Base-by-base conservation (phyloP, 345 rosid genomes). In the Populus davidiana region DNA sequence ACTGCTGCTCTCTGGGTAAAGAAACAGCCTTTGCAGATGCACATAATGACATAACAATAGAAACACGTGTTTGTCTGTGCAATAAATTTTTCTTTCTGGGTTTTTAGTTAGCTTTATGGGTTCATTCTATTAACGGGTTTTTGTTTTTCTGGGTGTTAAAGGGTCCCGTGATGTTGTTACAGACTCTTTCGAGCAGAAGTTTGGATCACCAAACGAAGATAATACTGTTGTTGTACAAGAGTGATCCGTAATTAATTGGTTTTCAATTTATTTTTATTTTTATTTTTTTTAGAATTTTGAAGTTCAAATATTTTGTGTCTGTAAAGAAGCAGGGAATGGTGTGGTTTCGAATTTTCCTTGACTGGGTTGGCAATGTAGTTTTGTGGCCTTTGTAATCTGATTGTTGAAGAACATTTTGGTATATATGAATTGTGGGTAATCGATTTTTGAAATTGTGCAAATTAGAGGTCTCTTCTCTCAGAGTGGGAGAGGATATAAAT, bases 81-180 rank as follows among this genome's bases (percentile, higher is more conserved):
- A 2, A 9, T 14, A 2, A 9, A 67, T 52, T 18, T 23, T 11
- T 29, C 21, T 79, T 71, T 23, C 17, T 2, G 27, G 21, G 38
- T 23, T 6, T 39, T 47, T 5, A 41, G 3, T 44, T 20, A 25
- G 47, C 13, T 41, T 9, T 21, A 10, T 35, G 20, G 21, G 33
- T 43, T 68, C 68, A 79, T 50, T 52, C 56, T 39, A 6, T 18
- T 44, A 7, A 74, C 65, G 39, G 7, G 36, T 52, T 73, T 71
- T 63, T 8, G 59, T 20, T 33, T 56, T 17, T 63, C 20, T 14
- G 8, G 4, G 23, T 74, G 14, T 78, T 36, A 77, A 83, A 95
- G 98, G 98, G 98, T 9, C 97, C 91, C 71, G 86, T 92, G 93
- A 93, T 90, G 92, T 93, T 98, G 99, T 59, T 93, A 77, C 89